Percentiles rank a stretch among this genome's conserved stretches.
These are phyloP conservation scores for Stephanodiscus triporus DNA, from an alignment of 108 stramenopile genomes.

Conservation along the genomic window DNA sequence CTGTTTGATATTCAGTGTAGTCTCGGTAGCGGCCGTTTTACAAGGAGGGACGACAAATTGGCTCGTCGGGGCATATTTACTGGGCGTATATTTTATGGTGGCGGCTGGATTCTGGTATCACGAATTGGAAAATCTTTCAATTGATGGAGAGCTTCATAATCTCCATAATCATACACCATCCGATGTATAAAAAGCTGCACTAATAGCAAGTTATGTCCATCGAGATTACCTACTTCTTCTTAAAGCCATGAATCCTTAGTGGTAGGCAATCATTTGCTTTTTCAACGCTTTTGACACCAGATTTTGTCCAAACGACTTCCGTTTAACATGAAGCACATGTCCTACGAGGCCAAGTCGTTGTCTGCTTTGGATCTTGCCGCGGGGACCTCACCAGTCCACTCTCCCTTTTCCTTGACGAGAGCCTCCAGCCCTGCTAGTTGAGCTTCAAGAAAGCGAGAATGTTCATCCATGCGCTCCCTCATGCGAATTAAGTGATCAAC, in stretches of 20 bases:
- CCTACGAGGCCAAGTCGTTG: not conserved
- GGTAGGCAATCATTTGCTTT: not conserved
- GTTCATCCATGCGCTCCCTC: constrained; percentile 87
- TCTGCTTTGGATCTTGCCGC: constrained; percentile 7
- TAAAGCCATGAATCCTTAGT: too few relatives aligned
- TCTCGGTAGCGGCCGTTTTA: constrained; percentile 76
- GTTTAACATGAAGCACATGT: not conserved
- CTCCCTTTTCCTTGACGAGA: constrained; percentile 65
- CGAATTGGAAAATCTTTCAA: constrained; percentile 71
- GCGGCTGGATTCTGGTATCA: constrained; percentile 90
- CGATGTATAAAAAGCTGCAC: not conserved
- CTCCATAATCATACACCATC: constrained; percentile 22
- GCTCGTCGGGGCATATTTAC: constrained; percentile 73
- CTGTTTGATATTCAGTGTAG: constrained; percentile 78
- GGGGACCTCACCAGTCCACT: constrained; percentile 21
- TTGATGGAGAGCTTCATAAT: constrained; percentile 48
- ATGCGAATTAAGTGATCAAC: constrained; percentile 90
- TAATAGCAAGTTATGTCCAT: not conserved
- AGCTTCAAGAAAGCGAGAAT: constrained; percentile 75
- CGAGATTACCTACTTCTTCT: too few relatives aligned
- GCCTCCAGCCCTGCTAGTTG: constrained; percentile 85
- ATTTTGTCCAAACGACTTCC: not conserved
- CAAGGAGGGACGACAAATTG: constrained; percentile 90
- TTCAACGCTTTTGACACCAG: not conserved
- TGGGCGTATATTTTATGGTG: constrained; percentile 86